Base-by-base conservation (phyloP, 495 filamentous ascomycete species). In the Aspergillus baeticus region DNA sequence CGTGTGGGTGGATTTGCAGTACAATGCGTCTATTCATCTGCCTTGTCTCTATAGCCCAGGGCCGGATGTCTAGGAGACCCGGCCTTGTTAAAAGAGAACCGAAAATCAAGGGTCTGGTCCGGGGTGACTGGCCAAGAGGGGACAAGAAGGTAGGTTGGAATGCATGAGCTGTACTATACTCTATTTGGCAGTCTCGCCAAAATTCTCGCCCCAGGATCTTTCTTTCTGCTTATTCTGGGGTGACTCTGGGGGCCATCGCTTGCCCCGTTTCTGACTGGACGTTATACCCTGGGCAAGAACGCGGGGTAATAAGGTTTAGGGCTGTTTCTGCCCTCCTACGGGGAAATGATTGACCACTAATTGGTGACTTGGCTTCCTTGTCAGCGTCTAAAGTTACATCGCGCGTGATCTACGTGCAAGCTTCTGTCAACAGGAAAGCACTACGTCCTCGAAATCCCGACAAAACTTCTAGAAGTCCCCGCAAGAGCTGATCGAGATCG, bases 201-300 rank as follows among this genome's bases (percentile, higher is more conserved):
- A 44, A 54, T 54, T 44, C 51, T 54, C 38, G 51, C 51, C 35
- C n/a, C n/a, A n/a, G n/a, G 10, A 35, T 17, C 14, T 22, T 36
- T 39, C n/a, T 21, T 2, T 5, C 13, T 20, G 38, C n/a, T 41
- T 15, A 18, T 15, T 17, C 6, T 41, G 6, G 38, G 6, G 6
- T 5, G 10, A 10, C n/a, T 4, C 6, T 41, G 6, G 38, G 17
- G 38, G 38, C n/a, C 8, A 15, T 18, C 18, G 38, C 38, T 41
- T 41, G 18, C 38, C 38, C n/a, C 3, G 38, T 17, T 7, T 41
- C 18, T 15, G n/a, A 17, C 38, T 41, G 10, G 38, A 3, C 3
- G 38, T 17, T 37, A 37, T 37, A 3, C 35, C 35, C n/a, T 3
- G 11, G 13, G 35, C 3, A 11, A 14, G 10, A 35, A 35, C 5